A percentile compares a stretch with the other conserved stretches of the same genome.
Evolutionary conservation across 495 filamentous ascomycete species (phyloP).

Genomic region (Jackrogersella multiformis): DNA sequence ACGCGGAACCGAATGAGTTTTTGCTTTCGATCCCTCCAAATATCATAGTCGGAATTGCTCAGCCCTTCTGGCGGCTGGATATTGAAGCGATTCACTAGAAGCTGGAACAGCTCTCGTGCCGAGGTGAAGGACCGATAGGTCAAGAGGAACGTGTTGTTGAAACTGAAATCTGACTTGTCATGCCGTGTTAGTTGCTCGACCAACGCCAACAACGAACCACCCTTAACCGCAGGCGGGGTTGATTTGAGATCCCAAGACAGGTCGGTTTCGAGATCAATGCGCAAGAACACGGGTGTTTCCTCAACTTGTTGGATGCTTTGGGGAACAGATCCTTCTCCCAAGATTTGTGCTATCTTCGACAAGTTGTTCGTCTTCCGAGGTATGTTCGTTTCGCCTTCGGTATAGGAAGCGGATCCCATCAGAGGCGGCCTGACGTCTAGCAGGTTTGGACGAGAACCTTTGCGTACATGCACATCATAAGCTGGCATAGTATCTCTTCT

Average conservation of each 20-base stretch:
- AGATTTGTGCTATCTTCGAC: slow-evolving; percentile 87
- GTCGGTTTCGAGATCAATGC: slow-evolving; percentile 89
- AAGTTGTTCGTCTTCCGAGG: slow-evolving; percentile 70
- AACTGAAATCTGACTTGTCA: slow-evolving; percentile 92
- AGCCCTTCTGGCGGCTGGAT: slow-evolving; percentile 92
- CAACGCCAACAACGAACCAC: slow-evolving; percentile 85
- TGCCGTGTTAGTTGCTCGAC: slow-evolving; percentile 98
- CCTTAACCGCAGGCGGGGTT: slow-evolving; percentile 76
- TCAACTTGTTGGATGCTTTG: slow-evolving; percentile 64
- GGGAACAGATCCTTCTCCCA: slow-evolving; percentile 81
- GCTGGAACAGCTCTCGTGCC: slow-evolving; percentile 88
- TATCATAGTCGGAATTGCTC: slow-evolving; percentile 75
- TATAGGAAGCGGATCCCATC: slow-evolving; percentile 70
- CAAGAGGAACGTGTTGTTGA: slow-evolving; percentile 97
- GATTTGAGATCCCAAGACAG: slow-evolving; percentile 86
- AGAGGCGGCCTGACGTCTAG: slow-evolving; percentile 48
- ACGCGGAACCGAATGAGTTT: slow-evolving; percentile 94
- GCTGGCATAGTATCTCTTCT: slow-evolving; percentile 56
- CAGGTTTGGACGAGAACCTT: slow-evolving; percentile 56
- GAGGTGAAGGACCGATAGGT: slow-evolving; percentile 96
- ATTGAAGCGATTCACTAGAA: slow-evolving; percentile 88
- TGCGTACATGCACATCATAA: slow-evolving; percentile 59
- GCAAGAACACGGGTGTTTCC: slow-evolving; percentile 83
- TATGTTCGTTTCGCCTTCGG: slow-evolving; percentile 68
- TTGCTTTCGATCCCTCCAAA: slow-evolving; percentile 94